These are phyloP conservation scores for Colletotrichum coccodes DNA, from an alignment of 2,329 filamentous ascomycete species.

Conservation along the genomic window DNA sequence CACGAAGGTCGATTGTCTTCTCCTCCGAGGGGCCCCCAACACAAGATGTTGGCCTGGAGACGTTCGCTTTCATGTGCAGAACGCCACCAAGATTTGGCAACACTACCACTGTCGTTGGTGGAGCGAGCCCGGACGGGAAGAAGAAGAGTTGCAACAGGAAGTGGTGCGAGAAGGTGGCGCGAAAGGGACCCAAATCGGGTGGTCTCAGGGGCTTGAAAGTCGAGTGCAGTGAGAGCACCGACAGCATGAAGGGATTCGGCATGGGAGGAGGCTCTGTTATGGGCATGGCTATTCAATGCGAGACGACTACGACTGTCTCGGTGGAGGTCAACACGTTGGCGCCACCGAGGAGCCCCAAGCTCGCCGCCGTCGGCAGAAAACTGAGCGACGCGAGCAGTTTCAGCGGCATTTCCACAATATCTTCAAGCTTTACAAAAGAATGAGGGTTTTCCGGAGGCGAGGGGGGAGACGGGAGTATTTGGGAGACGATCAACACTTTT, in stretches of 20 bases:
- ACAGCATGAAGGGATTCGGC: conserved; percentile 44
- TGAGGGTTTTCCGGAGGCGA: background rate
- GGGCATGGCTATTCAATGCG: conserved; percentile 52
- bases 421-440: background rate
- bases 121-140: conserved; percentile 23
- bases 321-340: conserved; percentile 43
- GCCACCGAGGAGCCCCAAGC: background rate
- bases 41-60: conserved; percentile 59
- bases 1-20: conserved; percentile 64
- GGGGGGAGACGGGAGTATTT: background rate
- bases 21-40: conserved; percentile 44
- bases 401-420: background rate
- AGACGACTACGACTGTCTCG: conserved; percentile 53
- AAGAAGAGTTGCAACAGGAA: conserved; percentile 6
- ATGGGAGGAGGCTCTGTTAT: conserved; percentile 37
- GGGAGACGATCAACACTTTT: background rate
- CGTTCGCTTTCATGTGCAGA: conserved; percentile 61
- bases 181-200: background rate
- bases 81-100: conserved; percentile 52
- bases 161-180: conserved; percentile 31
- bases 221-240: conserved; percentile 41
- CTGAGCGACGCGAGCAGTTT: conserved; percentile 9
- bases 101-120: conserved; percentile 46
- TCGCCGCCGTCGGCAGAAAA: conserved; percentile 10
- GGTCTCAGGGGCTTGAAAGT: background rate